These are phyloP conservation scores for Fraxinus dipetala DNA, from an alignment of 305 asterid species.

Conservation along the genomic window DNA sequence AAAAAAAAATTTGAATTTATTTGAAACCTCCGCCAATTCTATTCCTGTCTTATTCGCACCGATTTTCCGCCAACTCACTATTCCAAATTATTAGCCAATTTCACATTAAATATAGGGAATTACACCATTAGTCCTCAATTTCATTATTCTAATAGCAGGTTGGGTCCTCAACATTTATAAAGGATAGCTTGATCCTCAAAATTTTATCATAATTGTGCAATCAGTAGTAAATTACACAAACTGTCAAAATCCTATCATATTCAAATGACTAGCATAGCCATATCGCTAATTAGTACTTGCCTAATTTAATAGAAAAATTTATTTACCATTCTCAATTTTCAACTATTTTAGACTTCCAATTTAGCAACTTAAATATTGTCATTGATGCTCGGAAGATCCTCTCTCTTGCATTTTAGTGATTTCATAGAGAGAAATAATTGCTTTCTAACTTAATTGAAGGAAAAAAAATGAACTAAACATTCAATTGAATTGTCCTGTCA, in stretches of 20 bases:
- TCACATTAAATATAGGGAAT: slow-evolving; percentile 20
- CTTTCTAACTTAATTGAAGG: background rate
- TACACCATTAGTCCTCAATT: background rate
- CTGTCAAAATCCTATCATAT: background rate
- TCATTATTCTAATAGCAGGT: background rate
- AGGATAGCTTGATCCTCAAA: background rate
- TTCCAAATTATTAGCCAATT: background rate
- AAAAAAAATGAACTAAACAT: background rate
- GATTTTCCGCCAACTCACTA: slow-evolving; percentile 37
- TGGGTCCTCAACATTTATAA: background rate
- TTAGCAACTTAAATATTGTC: background rate
- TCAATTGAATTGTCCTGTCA: background rate
- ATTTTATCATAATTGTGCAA: background rate
- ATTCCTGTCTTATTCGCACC: slow-evolving; percentile 27
- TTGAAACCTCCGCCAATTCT: slow-evolving; percentile 27
- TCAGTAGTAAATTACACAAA: background rate
- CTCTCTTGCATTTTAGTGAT: background rate
- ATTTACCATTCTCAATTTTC: background rate
- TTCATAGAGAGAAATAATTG: background rate
- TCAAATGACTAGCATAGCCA: background rate
- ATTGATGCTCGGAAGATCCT: background rate
- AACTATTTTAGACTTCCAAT: background rate
- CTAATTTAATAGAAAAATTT: background rate
- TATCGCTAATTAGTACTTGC: background rate
- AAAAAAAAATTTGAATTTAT: slow-evolving; percentile 8